Evolutionary conservation across 495 filamentous ascomycete species (phyloP), one percentile per base, ranked within the genome.

Genomic region (Pyrenopolyporus hunteri): DNA sequence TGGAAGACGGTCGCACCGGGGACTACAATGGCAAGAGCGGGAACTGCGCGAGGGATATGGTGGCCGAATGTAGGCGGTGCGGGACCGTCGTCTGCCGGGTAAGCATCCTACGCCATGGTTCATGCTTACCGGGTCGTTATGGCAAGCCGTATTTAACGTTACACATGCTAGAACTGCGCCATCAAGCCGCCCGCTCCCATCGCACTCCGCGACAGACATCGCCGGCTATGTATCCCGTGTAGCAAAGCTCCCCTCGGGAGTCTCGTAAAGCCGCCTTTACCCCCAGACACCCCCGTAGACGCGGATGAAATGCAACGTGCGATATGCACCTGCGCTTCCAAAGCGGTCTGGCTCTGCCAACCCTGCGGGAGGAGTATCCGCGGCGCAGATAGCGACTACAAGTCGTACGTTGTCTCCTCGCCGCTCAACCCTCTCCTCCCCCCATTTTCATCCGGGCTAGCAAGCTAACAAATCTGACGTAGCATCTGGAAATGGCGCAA

Each of bases 401-500:
- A 82, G 42, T 64, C 72, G 78, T 80, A 69, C 54, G 72, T 66
- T n/a, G 17, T 26, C 22, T 43, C 19, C 16, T 23, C 22, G 14
- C 19, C 43, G n/a, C 26, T 2, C 14, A 20, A 35, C 10, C 22
- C 20, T 2, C 20, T 7, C 20, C 17, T 20, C 14, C 20, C 20
- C 17, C 16, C 14, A 19, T 9, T 37, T 14, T 37, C 19, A 35
- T 17, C 31, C 22, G 8, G 40, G 39, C 39, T 62, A 59, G n/a
- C n/a, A n/a, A n/a, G n/a, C n/a, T n/a, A n/a, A n/a, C n/a, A n/a
- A n/a, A 56, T 25, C 20, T 2, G 35, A 44, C 35, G 28, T 32
- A 86, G 89, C 29, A 87, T 91, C 29, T 96, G 92, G 92, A 85
- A 79, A 16, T 96, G 92, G 92, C 87, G 92, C 14, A 91, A 85